Evolutionary conservation across 2,329 filamentous ascomycete genomes (phyloP).

Genomic region (Colletotrichum gloeosporioides): DNA sequence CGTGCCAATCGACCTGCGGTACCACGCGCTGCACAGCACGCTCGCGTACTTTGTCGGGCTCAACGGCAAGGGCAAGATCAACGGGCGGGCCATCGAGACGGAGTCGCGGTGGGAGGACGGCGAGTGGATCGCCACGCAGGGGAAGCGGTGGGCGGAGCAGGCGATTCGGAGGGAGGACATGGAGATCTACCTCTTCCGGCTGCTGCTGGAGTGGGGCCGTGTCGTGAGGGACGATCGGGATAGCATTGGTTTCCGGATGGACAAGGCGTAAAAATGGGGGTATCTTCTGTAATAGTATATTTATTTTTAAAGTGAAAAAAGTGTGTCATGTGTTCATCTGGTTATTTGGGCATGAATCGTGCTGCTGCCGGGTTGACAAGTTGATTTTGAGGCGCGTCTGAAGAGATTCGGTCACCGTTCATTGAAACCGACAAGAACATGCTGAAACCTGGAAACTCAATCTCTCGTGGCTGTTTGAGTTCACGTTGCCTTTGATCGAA

Average conservation of each 20-base stretch:
- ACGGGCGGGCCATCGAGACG: conserved; percentile 53
- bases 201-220: conserved; percentile 79
- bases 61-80: conserved; percentile 44
- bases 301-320: neutral
- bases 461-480: neutral
- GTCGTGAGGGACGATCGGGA: conserved; percentile 67
- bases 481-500: neutral
- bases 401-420: accelerated
- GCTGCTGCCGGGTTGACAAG: neutral
- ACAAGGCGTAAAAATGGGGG: neutral
- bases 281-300: neutral
- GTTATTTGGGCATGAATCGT: neutral
- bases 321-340: neutral
- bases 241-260: conserved; percentile 42
- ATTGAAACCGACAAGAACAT: neutral
- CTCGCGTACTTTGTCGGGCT: conserved; percentile 76
- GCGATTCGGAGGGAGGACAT: conserved; percentile 75
- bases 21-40: conserved; percentile 76
- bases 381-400: neutral
- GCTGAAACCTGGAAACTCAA: neutral
- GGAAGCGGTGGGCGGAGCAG: conserved; percentile 67
- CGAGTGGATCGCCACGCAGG: conserved; percentile 69
- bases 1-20: conserved; percentile 75
- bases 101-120: conserved; percentile 58
- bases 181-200: conserved; percentile 80